These are phyloP conservation scores for Tricharina praecox DNA, from an alignment of 495 filamentous ascomycete species.

Conservation along the genomic window DNA sequence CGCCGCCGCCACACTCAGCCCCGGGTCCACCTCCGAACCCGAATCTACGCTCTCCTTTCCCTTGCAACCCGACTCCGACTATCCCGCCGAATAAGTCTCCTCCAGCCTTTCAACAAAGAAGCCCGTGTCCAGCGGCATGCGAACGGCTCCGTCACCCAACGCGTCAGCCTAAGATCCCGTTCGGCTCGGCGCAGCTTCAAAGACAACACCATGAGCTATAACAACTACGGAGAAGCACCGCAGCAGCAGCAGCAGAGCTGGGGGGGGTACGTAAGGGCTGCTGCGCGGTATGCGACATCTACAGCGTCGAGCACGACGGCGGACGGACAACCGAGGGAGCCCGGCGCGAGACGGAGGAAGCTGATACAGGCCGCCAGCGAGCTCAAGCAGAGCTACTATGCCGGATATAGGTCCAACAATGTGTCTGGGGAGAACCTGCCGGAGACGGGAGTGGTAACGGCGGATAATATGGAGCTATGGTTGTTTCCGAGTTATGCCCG, in stretches of 20 bases:
- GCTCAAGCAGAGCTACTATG: constrained; percentile 64
- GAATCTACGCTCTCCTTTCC: too few species aligned
- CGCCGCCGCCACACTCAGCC: too few species aligned
- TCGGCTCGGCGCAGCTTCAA: constrained; percentile 1
- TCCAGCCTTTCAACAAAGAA: background rate
- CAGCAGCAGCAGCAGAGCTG: too few species aligned
- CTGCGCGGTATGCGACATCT: background rate
- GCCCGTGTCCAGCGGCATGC: background rate
- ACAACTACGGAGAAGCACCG: background rate
- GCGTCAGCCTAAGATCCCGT: background rate
- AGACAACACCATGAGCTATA: background rate
- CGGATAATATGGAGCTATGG: constrained; percentile 79
- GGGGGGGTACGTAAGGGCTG: background rate
- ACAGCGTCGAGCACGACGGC: constrained; percentile 1
- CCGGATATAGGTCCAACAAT: constrained; percentile 37
- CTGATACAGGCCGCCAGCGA: constrained; percentile 83
- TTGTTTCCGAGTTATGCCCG: constrained; percentile 74
- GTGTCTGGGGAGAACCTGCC: constrained; percentile 42
- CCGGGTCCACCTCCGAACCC: too few species aligned
- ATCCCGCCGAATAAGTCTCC: too few species aligned
- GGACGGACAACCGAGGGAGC: constrained; percentile 30
- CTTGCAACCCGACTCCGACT: too few species aligned
- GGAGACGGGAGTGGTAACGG: constrained; percentile 58
- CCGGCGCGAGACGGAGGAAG: constrained; percentile 57
- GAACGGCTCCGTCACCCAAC: background rate